A percentile compares a stretch with the other conserved stretches of the same genome.
phyloP scores from a whole-genome alignment of 139 green algal species.

The Edaphochlamys debaryana region DNA sequence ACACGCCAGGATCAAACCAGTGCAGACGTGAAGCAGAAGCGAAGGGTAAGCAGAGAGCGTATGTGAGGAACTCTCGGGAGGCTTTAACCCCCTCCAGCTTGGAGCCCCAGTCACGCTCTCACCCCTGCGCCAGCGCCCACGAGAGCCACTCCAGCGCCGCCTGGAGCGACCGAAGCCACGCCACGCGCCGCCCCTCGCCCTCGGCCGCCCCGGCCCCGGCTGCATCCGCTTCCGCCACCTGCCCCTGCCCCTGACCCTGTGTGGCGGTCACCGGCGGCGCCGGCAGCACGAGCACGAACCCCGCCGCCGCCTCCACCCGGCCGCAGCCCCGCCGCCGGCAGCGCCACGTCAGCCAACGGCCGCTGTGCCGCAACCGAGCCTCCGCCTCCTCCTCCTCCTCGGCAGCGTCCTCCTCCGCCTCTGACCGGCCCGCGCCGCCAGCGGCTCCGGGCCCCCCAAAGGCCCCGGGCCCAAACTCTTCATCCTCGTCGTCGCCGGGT shows the following conservation, averaged over 20 bases:
- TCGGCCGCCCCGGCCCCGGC: not conserved
- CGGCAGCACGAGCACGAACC: not conserved
- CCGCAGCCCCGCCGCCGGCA: not conserved
- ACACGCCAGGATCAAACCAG: too few relatives aligned
- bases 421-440: too few relatives aligned
- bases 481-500: too few relatives aligned
- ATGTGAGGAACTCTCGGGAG: too few relatives aligned
- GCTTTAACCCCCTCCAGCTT: too few relatives aligned
- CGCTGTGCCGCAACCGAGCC: slow-evolving; percentile 1
- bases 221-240: not conserved
- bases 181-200: not conserved
- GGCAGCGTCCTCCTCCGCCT: not conserved
- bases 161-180: slow-evolving; percentile 16
- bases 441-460: too few relatives aligned
- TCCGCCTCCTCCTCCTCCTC: not conserved
- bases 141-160: slow-evolving; percentile 23
- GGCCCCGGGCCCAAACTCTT: too few relatives aligned
- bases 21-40: too few relatives aligned
- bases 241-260: too few relatives aligned
- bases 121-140: slow-evolving; percentile 27
- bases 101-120: too few relatives aligned
- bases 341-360: slow-evolving; percentile 20
- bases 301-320: not conserved
- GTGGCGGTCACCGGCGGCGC: not conserved
- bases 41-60: too few relatives aligned